Conservation (phyloP, 306 rosid genomes). For the Hippophae rhamnoides region DNA sequence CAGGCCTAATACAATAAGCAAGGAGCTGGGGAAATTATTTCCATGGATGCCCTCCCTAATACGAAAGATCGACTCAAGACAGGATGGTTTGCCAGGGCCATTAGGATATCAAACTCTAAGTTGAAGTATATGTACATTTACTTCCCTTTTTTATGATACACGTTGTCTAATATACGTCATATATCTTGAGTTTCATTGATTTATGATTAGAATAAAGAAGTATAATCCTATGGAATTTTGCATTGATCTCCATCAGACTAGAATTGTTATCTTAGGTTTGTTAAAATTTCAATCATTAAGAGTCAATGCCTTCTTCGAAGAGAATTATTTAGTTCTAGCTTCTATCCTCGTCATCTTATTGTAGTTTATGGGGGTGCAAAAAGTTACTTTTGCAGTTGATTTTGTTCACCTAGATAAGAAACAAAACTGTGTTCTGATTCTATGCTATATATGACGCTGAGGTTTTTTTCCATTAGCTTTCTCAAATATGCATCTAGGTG, state of each 20-base stretch:
- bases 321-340: neutral
- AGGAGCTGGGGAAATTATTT: conserved; percentile 69
- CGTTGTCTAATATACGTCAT: neutral
- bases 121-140: conserved; percentile 21
- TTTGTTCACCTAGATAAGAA: too few species aligned
- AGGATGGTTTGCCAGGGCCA: conserved; percentile 53
- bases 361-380: too few species aligned
- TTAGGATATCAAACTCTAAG: conserved; percentile 76
- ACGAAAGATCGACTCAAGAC: conserved; percentile 45
- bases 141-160: neutral
- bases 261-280: too few species aligned
- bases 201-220: neutral
- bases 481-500: too few species aligned
- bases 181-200: neutral
- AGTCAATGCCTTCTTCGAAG: neutral
- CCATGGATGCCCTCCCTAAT: conserved; percentile 91
- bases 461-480: too few species aligned
- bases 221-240: neutral
- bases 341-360: too few species aligned
- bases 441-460: too few species aligned
- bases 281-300: neutral
- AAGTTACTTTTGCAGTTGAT: too few species aligned
- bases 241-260: too few species aligned
- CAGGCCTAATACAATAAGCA: conserved; percentile 47
- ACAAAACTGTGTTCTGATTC: too few species aligned